A percentile compares a stretch with the other conserved stretches of the same genome.
These are phyloP conservation scores for Solanum pimpinellifolium DNA, from an alignment of 257 asterid genomes.

Conservation along the genomic window DNA sequence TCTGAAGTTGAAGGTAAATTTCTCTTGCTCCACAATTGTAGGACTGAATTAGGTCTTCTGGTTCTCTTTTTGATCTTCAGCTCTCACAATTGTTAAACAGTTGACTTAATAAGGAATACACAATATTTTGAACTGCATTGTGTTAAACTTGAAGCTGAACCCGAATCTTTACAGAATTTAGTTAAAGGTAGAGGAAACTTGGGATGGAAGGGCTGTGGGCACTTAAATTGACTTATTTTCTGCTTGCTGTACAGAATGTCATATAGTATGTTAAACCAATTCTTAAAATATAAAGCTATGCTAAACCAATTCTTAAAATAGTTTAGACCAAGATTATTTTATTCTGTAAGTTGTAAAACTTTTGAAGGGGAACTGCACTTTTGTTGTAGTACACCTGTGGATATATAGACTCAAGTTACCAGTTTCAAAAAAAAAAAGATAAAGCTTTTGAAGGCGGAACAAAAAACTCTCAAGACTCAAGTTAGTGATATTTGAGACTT, in stretches of 20 bases:
- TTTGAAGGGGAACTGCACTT: too few relatives aligned
- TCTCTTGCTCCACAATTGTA: not conserved
- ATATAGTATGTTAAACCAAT: not conserved
- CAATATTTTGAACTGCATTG: not conserved
- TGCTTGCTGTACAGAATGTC: not conserved
- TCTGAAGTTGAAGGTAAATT: slow-evolving; percentile 67
- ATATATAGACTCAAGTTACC: too few relatives aligned
- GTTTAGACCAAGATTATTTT: too few relatives aligned
- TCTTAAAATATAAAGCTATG: not conserved
- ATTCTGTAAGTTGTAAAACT: too few relatives aligned
- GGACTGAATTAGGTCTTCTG: not conserved
- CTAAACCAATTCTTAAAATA: not conserved
- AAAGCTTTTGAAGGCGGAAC: not conserved
- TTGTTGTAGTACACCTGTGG: too few relatives aligned
- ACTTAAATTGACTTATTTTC: not conserved
- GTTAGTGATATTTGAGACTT: not conserved
- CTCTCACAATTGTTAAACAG: not conserved
- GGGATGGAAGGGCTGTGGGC: not conserved
- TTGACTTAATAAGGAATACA: not conserved
- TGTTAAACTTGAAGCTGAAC: not conserved
- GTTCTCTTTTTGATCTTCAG: not conserved
- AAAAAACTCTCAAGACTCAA: not conserved
- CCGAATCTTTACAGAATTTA: not conserved
- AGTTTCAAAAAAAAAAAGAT: too few relatives aligned
- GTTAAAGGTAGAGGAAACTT: not conserved